phyloP scores from a whole-genome alignment of 1,284 basidiomycete species.

The Phlebopus sp. region DNA sequence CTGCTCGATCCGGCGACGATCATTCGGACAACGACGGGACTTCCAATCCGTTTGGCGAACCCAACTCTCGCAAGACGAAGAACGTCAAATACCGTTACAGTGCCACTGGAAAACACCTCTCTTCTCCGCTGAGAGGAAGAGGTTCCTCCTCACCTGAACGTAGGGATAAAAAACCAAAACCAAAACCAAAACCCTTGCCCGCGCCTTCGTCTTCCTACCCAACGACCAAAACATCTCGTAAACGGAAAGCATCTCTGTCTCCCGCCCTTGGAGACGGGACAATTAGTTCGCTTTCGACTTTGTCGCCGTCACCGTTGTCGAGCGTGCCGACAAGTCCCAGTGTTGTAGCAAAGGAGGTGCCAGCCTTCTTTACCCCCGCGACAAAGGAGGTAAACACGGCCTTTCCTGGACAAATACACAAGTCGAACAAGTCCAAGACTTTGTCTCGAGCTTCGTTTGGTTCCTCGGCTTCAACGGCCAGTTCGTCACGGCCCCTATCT shows the following conservation, averaged over 20 bases:
- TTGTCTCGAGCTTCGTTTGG: constrained; percentile 15
- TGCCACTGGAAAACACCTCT: constrained; percentile 32
- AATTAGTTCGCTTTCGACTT: constrained; percentile 8
- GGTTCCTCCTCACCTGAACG: constrained; percentile 29
- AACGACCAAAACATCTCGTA: constrained; percentile 22
- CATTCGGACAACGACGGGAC: constrained; percentile 18
- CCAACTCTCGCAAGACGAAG: constrained; percentile 18
- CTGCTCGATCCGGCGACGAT: constrained; percentile 17
- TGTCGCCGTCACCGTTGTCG: constrained; percentile 28
- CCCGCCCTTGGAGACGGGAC: constrained; percentile 10
- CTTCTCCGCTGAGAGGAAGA: constrained; percentile 31
- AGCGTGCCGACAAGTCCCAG: constrained; percentile 22
- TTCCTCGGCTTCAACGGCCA: constrained; percentile 10
- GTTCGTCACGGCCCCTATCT: constrained; percentile 21
- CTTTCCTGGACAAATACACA: constrained; percentile 4
- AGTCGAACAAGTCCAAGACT: constrained; percentile 12
- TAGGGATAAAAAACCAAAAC: constrained; percentile 8
- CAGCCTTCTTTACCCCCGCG: constrained; percentile 3
- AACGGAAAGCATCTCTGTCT: constrained; percentile 24
- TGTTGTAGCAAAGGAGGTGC: constrained; percentile 10
- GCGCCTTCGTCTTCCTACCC: constrained; percentile 10
- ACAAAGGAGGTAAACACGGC: not conserved
- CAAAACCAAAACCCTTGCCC: constrained; percentile 7
- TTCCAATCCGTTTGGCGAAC: constrained; percentile 25
- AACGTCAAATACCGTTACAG: constrained; percentile 32